A percentile compares a stretch with the other conserved stretches of the same genome.
Conservation (phyloP, 2,329 filamentous ascomycete species). For the Hypoxylon sp. region DNA sequence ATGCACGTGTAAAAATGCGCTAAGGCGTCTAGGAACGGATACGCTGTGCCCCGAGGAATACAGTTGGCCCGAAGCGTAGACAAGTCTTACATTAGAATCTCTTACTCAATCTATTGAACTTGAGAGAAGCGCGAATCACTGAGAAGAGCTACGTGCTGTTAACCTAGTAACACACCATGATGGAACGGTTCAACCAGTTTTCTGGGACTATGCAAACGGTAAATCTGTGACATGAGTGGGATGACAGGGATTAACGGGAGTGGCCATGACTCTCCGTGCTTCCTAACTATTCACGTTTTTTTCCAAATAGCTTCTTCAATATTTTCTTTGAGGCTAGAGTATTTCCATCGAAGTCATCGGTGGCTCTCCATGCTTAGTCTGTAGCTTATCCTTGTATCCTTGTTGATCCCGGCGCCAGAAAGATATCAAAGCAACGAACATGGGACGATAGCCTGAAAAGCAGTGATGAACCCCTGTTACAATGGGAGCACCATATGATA, state of each 20-base stretch:
- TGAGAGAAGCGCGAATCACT: conserved; percentile 37
- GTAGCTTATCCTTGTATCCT: conserved; percentile 51
- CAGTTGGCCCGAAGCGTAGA: conserved; percentile 44
- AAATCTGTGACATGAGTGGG: conserved; percentile 40
- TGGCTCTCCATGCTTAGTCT: conserved; percentile 36
- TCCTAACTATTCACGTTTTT: conserved; percentile 39
- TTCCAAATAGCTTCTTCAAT: conserved; percentile 43
- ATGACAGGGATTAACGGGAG: conserved; percentile 42
- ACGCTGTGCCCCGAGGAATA: conserved; percentile 36
- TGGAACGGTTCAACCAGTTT: conserved; percentile 47
- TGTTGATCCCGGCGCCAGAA: conserved; percentile 51
- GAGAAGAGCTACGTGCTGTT: conserved; percentile 39
- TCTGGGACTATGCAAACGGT: conserved; percentile 46
- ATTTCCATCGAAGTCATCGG: conserved; percentile 38
- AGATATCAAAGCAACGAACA: conserved; percentile 47
- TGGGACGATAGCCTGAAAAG: conserved; percentile 46
- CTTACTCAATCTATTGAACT: conserved; percentile 43
- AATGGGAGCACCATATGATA: conserved; percentile 33
- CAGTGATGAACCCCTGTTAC: conserved; percentile 41
- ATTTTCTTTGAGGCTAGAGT: conserved; percentile 38
- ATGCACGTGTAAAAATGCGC: conserved; percentile 43
- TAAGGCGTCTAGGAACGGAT: conserved; percentile 41
- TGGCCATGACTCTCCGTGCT: conserved; percentile 35
- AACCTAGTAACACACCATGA: conserved; percentile 43
- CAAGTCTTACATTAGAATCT: conserved; percentile 42